Percentiles rank a stretch among this genome's conserved stretches.
Evolutionary conservation across 2,329 filamentous ascomycete species (phyloP).

Genomic region (Penicillium brasilianum): DNA sequence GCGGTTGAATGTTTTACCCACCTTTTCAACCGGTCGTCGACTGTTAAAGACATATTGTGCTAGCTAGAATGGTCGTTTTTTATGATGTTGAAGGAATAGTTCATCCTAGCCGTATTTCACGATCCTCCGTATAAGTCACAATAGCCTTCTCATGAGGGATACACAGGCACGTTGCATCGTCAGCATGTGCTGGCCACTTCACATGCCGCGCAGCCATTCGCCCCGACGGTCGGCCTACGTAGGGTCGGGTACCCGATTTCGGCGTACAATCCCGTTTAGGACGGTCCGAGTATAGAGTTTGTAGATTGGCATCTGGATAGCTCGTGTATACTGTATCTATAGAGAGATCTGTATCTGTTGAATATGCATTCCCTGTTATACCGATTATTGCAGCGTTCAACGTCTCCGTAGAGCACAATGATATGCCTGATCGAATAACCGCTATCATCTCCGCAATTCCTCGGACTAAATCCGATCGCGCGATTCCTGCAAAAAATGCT

Average conservation of each 20-base stretch:
- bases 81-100: too few relatives aligned
- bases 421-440: slow-evolving; percentile 18
- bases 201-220: slow-evolving; percentile 1
- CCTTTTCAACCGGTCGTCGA: neutral
- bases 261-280: slow-evolving; percentile 8
- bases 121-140: neutral
- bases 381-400: neutral
- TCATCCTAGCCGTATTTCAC: too few relatives aligned
- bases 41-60: neutral
- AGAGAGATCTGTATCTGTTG: neutral
- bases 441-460: slow-evolving; percentile 18
- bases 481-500: slow-evolving; percentile 14
- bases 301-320: neutral
- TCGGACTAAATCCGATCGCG: slow-evolving; percentile 28
- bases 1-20: slow-evolving; percentile 32
- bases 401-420: too few relatives aligned
- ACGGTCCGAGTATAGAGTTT: slow-evolving; percentile 1
- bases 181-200: slow-evolving; percentile 10
- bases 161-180: slow-evolving; percentile 5
- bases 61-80: too few relatives aligned
- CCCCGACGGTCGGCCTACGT: slow-evolving; percentile 9
- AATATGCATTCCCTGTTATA: neutral
- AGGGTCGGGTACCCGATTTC: slow-evolving; percentile 26
- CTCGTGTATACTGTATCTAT: neutral
- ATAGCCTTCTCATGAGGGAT: neutral